A percentile compares a stretch with the other conserved stretches of the same genome.
Evolutionary conservation across 2,329 filamentous ascomycete species (phyloP).

Genomic region (Aspergillus japonicus): DNA sequence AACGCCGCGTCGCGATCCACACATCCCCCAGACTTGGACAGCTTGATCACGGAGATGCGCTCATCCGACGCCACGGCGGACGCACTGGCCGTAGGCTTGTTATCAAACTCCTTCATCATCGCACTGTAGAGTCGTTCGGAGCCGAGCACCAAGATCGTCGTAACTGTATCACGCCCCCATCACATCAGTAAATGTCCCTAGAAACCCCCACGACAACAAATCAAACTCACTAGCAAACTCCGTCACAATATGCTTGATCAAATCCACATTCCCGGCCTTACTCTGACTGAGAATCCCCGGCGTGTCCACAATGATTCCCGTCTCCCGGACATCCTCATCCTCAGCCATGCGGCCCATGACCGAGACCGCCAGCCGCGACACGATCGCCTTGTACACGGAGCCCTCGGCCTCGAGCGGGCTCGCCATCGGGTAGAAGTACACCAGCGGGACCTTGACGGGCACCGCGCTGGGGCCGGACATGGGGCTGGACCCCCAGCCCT

Average conservation of each 20-base stretch:
- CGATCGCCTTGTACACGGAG: conserved; percentile 69
- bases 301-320: conserved; percentile 84
- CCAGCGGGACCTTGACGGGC: conserved; percentile 86
- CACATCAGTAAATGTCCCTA: conserved; percentile 16
- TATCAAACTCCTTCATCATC: conserved; percentile 66
- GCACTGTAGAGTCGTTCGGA: conserved; percentile 74
- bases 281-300: conserved; percentile 67
- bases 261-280: conserved; percentile 65
- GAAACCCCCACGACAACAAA: neutral
- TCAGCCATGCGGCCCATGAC: conserved; percentile 75
- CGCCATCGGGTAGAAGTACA: conserved; percentile 80
- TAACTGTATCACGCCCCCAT: conserved; percentile 52
- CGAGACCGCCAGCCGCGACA: conserved; percentile 74
- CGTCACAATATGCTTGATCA: conserved; percentile 75
- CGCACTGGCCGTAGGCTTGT: conserved; percentile 47
- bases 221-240: conserved; percentile 59
- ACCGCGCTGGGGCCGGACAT: conserved; percentile 86
- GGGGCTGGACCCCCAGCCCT: conserved; percentile 85
- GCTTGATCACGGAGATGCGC: conserved; percentile 68
- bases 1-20: conserved; percentile 72
- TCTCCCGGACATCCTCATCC: conserved; percentile 66
- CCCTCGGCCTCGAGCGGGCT: conserved; percentile 68
- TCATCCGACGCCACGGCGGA: conserved; percentile 57
- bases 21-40: conserved; percentile 84
- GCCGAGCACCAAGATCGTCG: conserved; percentile 77